Conservation (phyloP, 371 early-diverging fungal species). For the Rhizomucor pusillus region DNA sequence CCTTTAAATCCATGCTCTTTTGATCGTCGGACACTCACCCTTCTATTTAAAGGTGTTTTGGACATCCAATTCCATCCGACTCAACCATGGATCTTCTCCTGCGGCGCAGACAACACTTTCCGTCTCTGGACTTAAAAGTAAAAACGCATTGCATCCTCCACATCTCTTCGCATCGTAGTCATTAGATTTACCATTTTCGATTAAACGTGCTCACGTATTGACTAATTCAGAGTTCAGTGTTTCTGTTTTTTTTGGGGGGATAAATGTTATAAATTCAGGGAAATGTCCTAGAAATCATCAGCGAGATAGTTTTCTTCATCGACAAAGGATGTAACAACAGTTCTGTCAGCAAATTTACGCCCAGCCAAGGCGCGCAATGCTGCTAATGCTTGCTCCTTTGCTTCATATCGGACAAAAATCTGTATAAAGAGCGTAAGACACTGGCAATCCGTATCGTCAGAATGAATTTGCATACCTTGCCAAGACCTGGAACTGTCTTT, state of each 20-base stretch:
- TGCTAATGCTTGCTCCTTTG: constrained; percentile 52
- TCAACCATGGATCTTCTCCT: constrained; percentile 94
- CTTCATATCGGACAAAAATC: constrained; percentile 84
- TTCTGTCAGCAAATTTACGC: constrained; percentile 90
- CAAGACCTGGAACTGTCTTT: constrained; percentile 66
- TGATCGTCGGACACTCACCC: neutral
- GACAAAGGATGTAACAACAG: constrained; percentile 87
- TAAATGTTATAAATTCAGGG: neutral
- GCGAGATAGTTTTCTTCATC: constrained; percentile 65
- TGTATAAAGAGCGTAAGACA: constrained; percentile 15
- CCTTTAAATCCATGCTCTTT: neutral
- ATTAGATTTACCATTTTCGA: too few relatives aligned
- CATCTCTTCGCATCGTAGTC: neutral
- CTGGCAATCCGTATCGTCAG: neutral
- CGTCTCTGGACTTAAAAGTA: constrained; percentile 70
- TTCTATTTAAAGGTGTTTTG: constrained; percentile 63
- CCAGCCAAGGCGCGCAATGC: constrained; percentile 91
- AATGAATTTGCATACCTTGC: constrained; percentile 62
- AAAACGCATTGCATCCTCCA: constrained; percentile 1
- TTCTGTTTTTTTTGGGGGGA: neutral
- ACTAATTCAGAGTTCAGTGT: too few relatives aligned
- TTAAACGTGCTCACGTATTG: neutral
- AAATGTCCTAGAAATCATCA: constrained; percentile 52
- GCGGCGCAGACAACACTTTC: constrained; percentile 75
- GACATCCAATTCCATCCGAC: constrained; percentile 91